These are phyloP conservation scores for Tolypocladium endophyticum DNA, from an alignment of 2,329 filamentous ascomycete species.

Conservation along the genomic window DNA sequence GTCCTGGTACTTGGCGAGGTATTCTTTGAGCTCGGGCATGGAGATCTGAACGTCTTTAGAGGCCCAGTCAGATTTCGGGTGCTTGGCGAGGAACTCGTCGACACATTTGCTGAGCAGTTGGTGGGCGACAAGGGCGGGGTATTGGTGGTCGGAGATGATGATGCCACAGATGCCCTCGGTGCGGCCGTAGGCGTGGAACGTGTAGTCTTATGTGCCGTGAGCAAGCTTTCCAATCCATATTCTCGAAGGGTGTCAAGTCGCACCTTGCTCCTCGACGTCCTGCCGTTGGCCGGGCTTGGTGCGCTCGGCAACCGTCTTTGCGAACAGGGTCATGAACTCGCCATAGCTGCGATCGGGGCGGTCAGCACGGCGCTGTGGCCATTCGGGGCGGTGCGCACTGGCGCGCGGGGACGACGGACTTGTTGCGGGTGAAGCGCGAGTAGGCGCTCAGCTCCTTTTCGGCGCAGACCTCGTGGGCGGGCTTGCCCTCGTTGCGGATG, in stretches of 20 bases:
- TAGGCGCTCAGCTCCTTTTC: constrained; percentile 72
- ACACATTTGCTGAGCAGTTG: constrained; percentile 76
- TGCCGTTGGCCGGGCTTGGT: constrained; percentile 74
- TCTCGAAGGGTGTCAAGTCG: neutral
- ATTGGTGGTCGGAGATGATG: constrained; percentile 67
- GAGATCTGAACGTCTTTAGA: constrained; percentile 41
- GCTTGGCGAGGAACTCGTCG: constrained; percentile 73
- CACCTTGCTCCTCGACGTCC: constrained; percentile 74
- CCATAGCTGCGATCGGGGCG: constrained; percentile 26
- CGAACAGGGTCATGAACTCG: constrained; percentile 73
- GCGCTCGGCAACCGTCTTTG: constrained; percentile 77
- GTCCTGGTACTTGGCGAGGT: constrained; percentile 67
- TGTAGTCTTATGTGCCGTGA: constrained; percentile 40
- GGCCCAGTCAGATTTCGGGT: constrained; percentile 61
- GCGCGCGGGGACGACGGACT: constrained; percentile 32
- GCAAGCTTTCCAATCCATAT: neutral
- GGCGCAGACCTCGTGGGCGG: constrained; percentile 63
- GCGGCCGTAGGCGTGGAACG: constrained; percentile 68
- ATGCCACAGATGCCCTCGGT: constrained; percentile 66
- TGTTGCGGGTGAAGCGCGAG: constrained; percentile 67
- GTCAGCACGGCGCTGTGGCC: constrained; percentile 7
- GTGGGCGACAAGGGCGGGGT: constrained; percentile 71
- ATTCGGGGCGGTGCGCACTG: neutral
- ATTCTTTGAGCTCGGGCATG: constrained; percentile 70
- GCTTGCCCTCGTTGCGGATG: constrained; percentile 68